Base-by-base conservation (phyloP, 768 basidiomycete species). In the Amylocystis lapponica region DNA sequence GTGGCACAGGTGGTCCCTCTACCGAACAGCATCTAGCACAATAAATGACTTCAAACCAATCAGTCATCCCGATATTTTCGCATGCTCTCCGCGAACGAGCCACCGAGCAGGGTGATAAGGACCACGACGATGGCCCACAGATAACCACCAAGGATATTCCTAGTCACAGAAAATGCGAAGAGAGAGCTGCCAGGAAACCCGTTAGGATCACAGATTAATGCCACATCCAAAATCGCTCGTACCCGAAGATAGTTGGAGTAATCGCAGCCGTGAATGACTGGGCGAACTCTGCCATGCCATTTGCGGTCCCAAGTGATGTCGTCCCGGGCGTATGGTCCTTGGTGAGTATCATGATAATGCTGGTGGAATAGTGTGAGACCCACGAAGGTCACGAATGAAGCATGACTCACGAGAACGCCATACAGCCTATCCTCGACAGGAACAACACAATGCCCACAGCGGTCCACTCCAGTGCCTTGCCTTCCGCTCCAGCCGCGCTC, bases 351-450 rank as follows among this genome's bases (percentile, higher is more conserved):
- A 64, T 63, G 47, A 61, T 57, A 17, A 61, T 50, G 14, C 60
- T 62, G 27, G 27, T 6, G 5, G 11, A n/a, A 3, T 23, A 11
- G 25, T 22, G 17, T n/a, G 17, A 41, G 22, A 38, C 20, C 14
- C 29, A 27, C 27, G 8, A 27, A 17, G 31, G 19, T 26, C 11
- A 13, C 10, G 14, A 44, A 23, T 22, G 17, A 21, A 32, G 16
- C 10, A 20, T 10, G 13, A 70, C 79, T 45, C 41, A 81, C 79
- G 76, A 71, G 54, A 70, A 81, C 3, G 74, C 71, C 11, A 82
- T 61, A 27, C 63, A 65, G 2, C 65, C 75, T 3, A 74, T 38
- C 36, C 77, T 66, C 11, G 71, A 69, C 19, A 74, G 44, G 14
- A 64, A 58, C 16, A 84, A 64, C 7, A 71, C 58, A 14, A 75